Base-by-base conservation (phyloP, 169 alveolate species). In the Cryptosporidium meleagridis region DNA sequence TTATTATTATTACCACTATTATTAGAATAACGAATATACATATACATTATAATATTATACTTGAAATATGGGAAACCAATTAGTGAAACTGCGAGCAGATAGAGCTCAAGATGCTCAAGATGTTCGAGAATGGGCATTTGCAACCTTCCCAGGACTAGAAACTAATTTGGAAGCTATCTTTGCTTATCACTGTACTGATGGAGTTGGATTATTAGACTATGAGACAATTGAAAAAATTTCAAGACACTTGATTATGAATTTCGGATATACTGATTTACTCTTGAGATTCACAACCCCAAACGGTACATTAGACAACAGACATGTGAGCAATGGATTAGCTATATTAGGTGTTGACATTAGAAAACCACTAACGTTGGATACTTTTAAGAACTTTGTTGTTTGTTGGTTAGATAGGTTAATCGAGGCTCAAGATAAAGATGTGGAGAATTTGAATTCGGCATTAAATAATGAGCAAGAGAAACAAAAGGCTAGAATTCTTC, bases 111-210 rank as follows among this genome's bases (percentile, higher is more conserved):
- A 80, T 80, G 89, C 89, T 29, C 45, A 45, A 16, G 89, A 80
- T 18, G 89, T 80, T 55, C 39, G 89, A 80, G 80, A 80, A 39
- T 80, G 89, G 89, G 89, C 89, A 2, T 80, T 80, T 45, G 75
- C 80, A 41, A 80, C 89, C 8, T 80, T 80, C 62, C 89, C 89
- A 16, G 89, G 89, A 39, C 44, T 80, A 45, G 89, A 80, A 48
- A 39, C 89, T 7, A 80, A 80, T 37, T 41, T 80, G 37, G 89
- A 80, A 33, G 75, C 89, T 10, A 62, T 80, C 21, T 80, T 80
- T 80, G 89, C 89, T 10, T 80, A 80, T 62, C 89, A 80, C 21
- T 80, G 80, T 29, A 52, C 31, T 12, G 89, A 80, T 65, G 89
- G 89, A 26, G 65, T 65, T 35, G 89, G 89, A 8, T 39, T 80